phyloP scores from a whole-genome alignment of 2,329 filamentous ascomycete species.

The Aspergillus vadensis region DNA sequence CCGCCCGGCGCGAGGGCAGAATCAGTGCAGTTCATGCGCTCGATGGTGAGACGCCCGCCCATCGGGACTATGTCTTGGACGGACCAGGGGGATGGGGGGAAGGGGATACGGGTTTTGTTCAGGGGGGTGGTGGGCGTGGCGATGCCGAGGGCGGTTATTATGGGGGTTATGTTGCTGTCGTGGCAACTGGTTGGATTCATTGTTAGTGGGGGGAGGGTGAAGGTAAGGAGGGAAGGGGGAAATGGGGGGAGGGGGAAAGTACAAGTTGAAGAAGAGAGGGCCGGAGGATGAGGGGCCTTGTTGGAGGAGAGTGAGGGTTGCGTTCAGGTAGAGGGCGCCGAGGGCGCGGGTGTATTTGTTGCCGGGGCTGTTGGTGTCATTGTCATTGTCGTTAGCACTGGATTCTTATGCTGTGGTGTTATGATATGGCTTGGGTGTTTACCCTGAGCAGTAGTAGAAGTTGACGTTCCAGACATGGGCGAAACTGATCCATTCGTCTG shows the following conservation, averaged over 20 bases:
- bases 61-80: constrained; percentile 24
- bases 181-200: not conserved
- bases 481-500: constrained; percentile 26
- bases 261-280: constrained; percentile 21
- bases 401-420: too few relatives aligned
- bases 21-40: constrained; percentile 24
- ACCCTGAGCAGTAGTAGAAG: constrained; percentile 29
- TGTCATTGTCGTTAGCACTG: not conserved
- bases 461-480: constrained; percentile 22
- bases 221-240: not conserved
- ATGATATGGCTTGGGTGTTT: not conserved
- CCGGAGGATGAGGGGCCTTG: constrained; percentile 19
- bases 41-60: constrained; percentile 26
- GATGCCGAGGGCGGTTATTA: constrained; percentile 24
- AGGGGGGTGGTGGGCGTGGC: constrained; percentile 20
- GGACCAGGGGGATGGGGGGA: constrained; percentile 17
- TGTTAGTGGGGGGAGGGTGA: not conserved
- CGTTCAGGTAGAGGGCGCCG: constrained; percentile 26
- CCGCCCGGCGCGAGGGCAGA: constrained; percentile 18
- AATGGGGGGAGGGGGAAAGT: not conserved
- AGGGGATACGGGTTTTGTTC: constrained; percentile 22
- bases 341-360: constrained; percentile 23
- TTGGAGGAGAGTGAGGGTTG: constrained; percentile 22
- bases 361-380: constrained; percentile 15
- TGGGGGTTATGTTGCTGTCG: constrained; percentile 24